Percentiles rank a stretch among this genome's conserved stretches.
Conservation (phyloP, 441 rosid genomes). For the Rhodomyrtus psidioides region DNA sequence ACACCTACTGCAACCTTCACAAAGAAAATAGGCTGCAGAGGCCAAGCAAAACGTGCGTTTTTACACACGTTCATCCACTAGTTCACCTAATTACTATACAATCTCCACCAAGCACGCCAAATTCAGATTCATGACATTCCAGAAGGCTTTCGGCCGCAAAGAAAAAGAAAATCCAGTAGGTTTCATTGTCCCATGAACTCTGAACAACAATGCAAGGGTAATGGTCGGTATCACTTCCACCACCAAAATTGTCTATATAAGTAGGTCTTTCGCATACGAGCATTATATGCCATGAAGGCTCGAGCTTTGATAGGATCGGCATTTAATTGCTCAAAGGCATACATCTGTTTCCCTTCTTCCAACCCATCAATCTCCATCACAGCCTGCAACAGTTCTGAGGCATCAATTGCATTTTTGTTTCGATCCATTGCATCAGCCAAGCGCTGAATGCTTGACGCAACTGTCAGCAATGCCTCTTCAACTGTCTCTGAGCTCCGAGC, state of each 20-base stretch:
- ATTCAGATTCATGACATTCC: not conserved
- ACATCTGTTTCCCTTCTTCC: slow-evolving; percentile 85
- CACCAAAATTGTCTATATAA: slow-evolving; percentile 85
- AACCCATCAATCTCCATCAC: slow-evolving; percentile 79
- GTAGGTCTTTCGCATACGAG: slow-evolving; percentile 66
- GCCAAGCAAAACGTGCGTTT: not conserved
- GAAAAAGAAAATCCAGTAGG: not conserved
- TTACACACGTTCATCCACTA: not conserved
- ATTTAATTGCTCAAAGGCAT: slow-evolving; percentile 80
- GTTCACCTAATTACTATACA: not conserved
- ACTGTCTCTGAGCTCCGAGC: slow-evolving; percentile 46
- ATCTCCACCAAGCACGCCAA: not conserved
- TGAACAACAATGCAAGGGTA: not conserved
- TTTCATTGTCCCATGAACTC: not conserved
- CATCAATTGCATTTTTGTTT: slow-evolving; percentile 35
- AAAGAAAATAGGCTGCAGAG: not conserved
- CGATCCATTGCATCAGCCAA: slow-evolving; percentile 70
- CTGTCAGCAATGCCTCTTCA: slow-evolving; percentile 63
- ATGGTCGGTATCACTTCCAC: slow-evolving; percentile 49
- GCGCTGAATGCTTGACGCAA: slow-evolving; percentile 64
- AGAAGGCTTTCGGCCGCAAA: not conserved
- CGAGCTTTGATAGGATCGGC: slow-evolving; percentile 83
- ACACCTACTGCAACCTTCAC: not conserved
- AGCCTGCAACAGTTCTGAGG: slow-evolving; percentile 62
- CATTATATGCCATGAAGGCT: slow-evolving; percentile 73